These are phyloP conservation scores for Fusarium zealandicum DNA, from an alignment of 2,329 filamentous ascomycete genomes.

Conservation along the genomic window DNA sequence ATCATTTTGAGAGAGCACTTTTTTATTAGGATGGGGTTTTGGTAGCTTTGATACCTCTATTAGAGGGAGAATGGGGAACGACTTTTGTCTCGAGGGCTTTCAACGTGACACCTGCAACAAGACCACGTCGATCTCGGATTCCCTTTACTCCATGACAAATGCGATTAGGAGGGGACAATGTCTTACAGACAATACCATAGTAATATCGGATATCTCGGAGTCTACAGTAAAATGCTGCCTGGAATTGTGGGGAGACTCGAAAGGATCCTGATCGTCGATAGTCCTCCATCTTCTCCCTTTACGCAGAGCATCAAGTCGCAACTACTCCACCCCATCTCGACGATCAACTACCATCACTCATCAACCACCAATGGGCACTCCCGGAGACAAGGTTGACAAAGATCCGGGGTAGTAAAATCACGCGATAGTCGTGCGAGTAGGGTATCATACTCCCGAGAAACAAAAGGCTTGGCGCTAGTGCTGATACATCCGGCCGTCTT, in stretches of 20 bases:
- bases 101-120: too few species aligned
- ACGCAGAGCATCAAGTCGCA: neutral
- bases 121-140: too few species aligned
- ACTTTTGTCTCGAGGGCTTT: too few species aligned
- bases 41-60: neutral
- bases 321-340: neutral
- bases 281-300: neutral
- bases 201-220: neutral
- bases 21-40: neutral
- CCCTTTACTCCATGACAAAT: too few species aligned
- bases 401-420: neutral
- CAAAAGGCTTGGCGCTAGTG: neutral
- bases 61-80: too few species aligned
- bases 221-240: neutral
- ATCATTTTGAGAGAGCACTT: neutral
- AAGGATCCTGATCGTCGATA: neutral
- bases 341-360: too few species aligned
- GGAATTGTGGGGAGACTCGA: neutral
- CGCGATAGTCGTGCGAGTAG: neutral
- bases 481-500: slow-evolving; percentile 3
- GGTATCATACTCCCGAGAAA: too few species aligned
- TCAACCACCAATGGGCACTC: neutral
- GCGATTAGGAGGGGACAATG: too few species aligned
- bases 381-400: neutral
- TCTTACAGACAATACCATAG: neutral